Base-by-base conservation (phyloP, 306 rosid species). In the Medicago lupulina region DNA sequence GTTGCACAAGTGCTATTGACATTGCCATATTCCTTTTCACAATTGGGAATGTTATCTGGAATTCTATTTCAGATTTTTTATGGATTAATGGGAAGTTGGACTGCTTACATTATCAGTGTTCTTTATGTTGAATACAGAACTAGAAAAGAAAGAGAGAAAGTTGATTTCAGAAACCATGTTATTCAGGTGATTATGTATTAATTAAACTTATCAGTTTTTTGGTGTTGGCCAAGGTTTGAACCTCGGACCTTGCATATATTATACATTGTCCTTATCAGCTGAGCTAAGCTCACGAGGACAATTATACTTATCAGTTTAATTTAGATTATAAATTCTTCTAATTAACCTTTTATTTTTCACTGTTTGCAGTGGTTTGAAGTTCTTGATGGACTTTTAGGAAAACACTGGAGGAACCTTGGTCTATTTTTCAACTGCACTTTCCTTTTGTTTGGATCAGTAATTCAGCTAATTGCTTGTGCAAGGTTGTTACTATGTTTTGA, bases 1-100 rank as follows among this genome's bases (percentile, higher is more conserved):
- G 99, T 95, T 69, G 99, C 97, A 54, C 99, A 95, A 89, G 99
- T 95, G 82, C 96, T 95, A 62, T 78, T 95, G 70, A 95, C 99
- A 82, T 85, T 95, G 53, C 99, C 99, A 8, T 95, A 95, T 82
- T 95, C 99, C 34, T 95, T 95, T 78, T 95, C 99, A 18, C 99
- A 95, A 81, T 86, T 95, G 76, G 97, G 99, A 40, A 90, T 95
- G 97, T 15, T 86, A 51, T 95, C 99, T 81, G 97, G 99, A 73
- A 90, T 95, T 47, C 6, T 95, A 9, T 92, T 95, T 81, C 99
- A 95, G 88, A 92, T 95, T 61, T 92, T 95, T 44, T 95, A 95
- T 77, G 99, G 99, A 39, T 73, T 95, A 2, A 76, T 95, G 97
- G 99, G 99, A 83, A 95, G 99, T 79, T 92, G 99, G 99, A 92